Evolutionary conservation across 23 red algal species (phyloP).

Genomic region (Gracilaria gracilis): DNA sequence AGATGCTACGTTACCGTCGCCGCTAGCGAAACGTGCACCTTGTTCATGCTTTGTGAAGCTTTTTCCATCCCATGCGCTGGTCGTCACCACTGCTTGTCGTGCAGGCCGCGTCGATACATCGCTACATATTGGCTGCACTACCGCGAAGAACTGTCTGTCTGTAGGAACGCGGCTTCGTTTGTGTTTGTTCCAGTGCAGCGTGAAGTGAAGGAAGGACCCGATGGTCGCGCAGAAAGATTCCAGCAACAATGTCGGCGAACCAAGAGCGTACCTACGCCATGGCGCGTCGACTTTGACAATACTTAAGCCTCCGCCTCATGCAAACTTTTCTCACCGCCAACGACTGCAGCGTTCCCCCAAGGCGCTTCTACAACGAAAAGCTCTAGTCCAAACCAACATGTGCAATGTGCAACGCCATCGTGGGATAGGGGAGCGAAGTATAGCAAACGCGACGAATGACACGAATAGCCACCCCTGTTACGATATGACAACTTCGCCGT

Average conservation of each 20-base stretch:
- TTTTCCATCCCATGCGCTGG: neutral
- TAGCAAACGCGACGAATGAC: neutral
- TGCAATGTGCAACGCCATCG: neutral
- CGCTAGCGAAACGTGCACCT: neutral
- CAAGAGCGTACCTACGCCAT: neutral
- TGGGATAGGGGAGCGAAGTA: neutral
- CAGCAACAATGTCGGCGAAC: slow-evolving; percentile 1
- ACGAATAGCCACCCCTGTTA: neutral
- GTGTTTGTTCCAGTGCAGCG: neutral
- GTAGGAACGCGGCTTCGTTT: neutral
- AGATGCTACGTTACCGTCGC: neutral
- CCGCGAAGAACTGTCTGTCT: neutral
- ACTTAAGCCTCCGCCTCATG: neutral
- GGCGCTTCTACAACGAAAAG: neutral
- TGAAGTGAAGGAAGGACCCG: neutral
- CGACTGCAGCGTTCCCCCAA: neutral
- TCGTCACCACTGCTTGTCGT: neutral
- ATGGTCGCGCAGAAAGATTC: slow-evolving; percentile 16
- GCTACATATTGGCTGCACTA: neutral
- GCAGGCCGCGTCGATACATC: neutral
- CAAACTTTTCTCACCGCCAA: neutral
- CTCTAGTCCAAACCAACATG: neutral
- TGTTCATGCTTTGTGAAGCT: neutral
- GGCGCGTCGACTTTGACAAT: neutral
- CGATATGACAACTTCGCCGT: neutral